phyloP scores from a whole-genome alignment of 139 green algal genomes.

The Chlorella ohadii region DNA sequence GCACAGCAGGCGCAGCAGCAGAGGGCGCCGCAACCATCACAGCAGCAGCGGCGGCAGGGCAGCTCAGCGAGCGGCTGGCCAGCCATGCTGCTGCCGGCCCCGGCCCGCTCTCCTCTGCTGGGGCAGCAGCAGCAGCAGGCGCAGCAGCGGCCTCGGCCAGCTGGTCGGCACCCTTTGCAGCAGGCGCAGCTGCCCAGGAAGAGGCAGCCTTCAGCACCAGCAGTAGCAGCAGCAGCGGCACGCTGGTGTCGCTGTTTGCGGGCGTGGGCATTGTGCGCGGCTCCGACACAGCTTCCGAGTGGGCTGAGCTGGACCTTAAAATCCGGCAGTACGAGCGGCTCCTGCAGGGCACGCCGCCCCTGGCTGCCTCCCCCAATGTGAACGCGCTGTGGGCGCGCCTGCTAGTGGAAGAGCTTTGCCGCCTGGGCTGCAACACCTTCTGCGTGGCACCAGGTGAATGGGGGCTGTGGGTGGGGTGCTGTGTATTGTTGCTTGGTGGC shows the following conservation, averaged over 20 bases:
- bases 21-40: not conserved
- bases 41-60: not conserved
- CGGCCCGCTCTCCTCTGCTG: not conserved
- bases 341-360: constrained; percentile 55
- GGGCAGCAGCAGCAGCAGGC: not conserved
- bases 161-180: not conserved
- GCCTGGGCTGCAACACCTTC: constrained; percentile 87
- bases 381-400: constrained; percentile 77
- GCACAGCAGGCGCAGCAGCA: too few relatives aligned
- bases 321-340: constrained; percentile 68
- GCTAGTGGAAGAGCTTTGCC: constrained; percentile 91
- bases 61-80: not conserved
- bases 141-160: too few relatives aligned
- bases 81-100: constrained; percentile 9
- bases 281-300: constrained; percentile 82
- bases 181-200: not conserved
- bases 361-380: constrained; percentile 72
- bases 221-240: not conserved
- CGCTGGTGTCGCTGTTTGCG: constrained; percentile 82
- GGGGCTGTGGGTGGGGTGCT: too few relatives aligned
- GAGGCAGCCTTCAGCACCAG: not conserved
- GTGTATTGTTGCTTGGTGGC: too few relatives aligned
- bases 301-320: constrained; percentile 96
- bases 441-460: constrained; percentile 87
- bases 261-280: constrained; percentile 96